Evolutionary conservation across 169 alveolate species (phyloP), one percentile per base, ranked within the genome.

Genomic region (Ichthyophthirius multifiliis): DNA sequence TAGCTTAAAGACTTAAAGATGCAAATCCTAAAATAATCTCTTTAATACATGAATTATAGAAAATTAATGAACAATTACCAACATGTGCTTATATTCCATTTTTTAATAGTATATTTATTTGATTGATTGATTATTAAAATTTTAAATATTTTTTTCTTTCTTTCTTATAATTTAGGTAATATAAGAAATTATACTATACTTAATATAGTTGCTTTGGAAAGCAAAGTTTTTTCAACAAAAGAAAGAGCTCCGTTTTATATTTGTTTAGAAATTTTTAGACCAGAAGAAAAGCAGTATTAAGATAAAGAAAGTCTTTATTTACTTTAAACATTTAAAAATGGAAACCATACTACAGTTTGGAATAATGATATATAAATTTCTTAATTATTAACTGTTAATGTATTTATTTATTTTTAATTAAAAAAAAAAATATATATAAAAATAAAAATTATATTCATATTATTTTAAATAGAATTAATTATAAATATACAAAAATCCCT

Each of bases 161-260:
- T n/a, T n/a, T n/a, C n/a, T n/a, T n/a, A n/a, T n/a, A n/a, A n/a
- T n/a, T 3, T 15, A 73, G 90, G 77, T 18, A 27, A 82, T 55
- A 78, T 84, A 27, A 85, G 96, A 74, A 86, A 92, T 75, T 83
- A 90, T 75, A 88, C 79, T 10, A 89, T 94, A 0, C 76, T 91
- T 7, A 90, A 90, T 67, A 94, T 94, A n/a, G 83, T 85, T 9
- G 87, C 86, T 0, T 65, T 73, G 6, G 96, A 94, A 75, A 77
- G 93, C 3, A 90, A 90, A 63, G 85, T 94, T 2, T 94, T 91
- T 63, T 85, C 91, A 32, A 94, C 98, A 4, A 92, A 90, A 83
- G 95, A 90, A 83, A 90, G 95, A 85, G 95, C 96, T n/a, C 98
- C 98, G 5, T 92, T 83, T 48, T 79, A 88, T 67, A 84, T 94